A percentile compares a stretch with the other conserved stretches of the same genome.
These are phyloP conservation scores for Paecilomyces fulvus DNA, from an alignment of 2,329 filamentous ascomycete species.

Conservation along the genomic window DNA sequence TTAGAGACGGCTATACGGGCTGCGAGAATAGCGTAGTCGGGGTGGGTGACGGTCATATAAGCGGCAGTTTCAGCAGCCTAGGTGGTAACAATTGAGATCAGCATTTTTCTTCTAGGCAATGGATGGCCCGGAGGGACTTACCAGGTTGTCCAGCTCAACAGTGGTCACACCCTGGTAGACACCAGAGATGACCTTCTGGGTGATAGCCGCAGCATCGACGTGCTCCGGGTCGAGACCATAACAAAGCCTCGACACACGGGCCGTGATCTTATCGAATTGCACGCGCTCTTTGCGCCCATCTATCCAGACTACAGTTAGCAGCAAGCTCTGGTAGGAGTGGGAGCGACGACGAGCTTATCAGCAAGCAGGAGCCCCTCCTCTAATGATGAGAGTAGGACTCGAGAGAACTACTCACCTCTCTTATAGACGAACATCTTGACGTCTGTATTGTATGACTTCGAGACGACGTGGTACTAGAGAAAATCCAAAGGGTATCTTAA, in stretches of 20 bases:
- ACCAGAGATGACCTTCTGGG: conserved; percentile 98
- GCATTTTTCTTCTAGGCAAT: conserved; percentile 1
- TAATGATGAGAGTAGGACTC: conserved; percentile 1
- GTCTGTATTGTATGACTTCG: not conserved
- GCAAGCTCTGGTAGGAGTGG: conserved; percentile 4
- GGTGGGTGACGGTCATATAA: conserved; percentile 99
- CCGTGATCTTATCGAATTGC: conserved; percentile 99
- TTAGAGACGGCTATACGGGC: conserved; percentile 98
- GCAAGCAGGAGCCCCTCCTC: not conserved
- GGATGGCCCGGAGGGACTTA: conserved; percentile 43
- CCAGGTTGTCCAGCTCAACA: conserved; percentile 90
- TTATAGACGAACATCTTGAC: conserved; percentile 55
- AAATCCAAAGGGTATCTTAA: conserved; percentile 17
- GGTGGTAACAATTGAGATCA: conserved; percentile 14
- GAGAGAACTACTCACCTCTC: conserved; percentile 42
- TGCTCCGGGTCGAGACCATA: conserved; percentile 94
- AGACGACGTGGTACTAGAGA: conserved; percentile 1
- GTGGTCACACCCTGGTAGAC: conserved; percentile 98
- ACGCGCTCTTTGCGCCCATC: conserved; percentile 99
- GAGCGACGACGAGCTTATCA: not conserved
- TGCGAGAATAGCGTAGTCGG: conserved; percentile 96
- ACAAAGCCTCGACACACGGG: conserved; percentile 92
- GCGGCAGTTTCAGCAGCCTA: conserved; percentile 97
- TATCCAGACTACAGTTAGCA: conserved; percentile 32
- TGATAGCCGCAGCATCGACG: conserved; percentile 95